phyloP scores from a whole-genome alignment of 2,329 filamentous ascomycete species.

The Aspergillus sp. region DNA sequence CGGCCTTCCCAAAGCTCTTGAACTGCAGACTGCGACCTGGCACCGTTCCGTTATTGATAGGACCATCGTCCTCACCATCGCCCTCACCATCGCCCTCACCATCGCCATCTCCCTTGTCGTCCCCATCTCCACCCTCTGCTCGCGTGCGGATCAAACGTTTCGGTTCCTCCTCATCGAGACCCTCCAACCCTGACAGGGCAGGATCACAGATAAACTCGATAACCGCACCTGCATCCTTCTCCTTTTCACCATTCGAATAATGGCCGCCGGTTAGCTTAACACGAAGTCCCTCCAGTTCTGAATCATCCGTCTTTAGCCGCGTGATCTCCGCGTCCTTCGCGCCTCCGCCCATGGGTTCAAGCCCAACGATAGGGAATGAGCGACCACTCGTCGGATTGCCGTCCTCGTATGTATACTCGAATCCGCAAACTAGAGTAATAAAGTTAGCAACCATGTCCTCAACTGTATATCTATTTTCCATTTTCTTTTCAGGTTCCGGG shows the following conservation, averaged over 20 bases:
- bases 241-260: slow-evolving; percentile 46
- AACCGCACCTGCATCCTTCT: slow-evolving; percentile 60
- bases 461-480: not conserved
- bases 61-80: slow-evolving; percentile 17
- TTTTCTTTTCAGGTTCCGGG: not conserved
- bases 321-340: slow-evolving; percentile 61
- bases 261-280: slow-evolving; percentile 64
- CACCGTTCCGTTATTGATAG: slow-evolving; percentile 22
- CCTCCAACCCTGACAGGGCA: slow-evolving; percentile 70
- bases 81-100: not conserved
- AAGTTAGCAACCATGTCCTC: not conserved
- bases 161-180: slow-evolving; percentile 25
- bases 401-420: slow-evolving; percentile 58
- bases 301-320: slow-evolving; percentile 66
- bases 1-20: slow-evolving; percentile 66
- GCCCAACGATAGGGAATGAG: slow-evolving; percentile 73
- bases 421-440: slow-evolving; percentile 67
- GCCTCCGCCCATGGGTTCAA: slow-evolving; percentile 56
- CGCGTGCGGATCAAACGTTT: slow-evolving; percentile 28
- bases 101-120: slow-evolving; percentile 8
- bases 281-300: slow-evolving; percentile 69
- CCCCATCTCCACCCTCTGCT: slow-evolving; percentile 18
- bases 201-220: slow-evolving; percentile 83
- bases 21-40: slow-evolving; percentile 67
- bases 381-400: slow-evolving; percentile 52